Evolutionary conservation across 495 filamentous ascomycete species (phyloP).

Genomic region (Penicillium parvum): DNA sequence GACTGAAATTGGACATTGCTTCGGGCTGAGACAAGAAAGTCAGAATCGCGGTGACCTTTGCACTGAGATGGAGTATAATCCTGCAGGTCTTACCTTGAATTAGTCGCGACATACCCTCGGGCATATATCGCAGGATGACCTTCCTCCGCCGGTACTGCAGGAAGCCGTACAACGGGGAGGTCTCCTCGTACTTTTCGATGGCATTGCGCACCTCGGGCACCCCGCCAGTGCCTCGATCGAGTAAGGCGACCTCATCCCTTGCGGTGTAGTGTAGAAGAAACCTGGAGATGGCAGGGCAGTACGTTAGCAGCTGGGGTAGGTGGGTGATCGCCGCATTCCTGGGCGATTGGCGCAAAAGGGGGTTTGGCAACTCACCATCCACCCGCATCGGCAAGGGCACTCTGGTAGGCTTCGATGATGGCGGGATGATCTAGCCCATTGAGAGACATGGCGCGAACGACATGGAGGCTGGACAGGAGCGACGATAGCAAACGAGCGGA

Average conservation of each 20-base stretch:
- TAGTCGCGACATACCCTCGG: slow-evolving; percentile 82
- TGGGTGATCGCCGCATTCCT: background rate
- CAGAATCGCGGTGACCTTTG: background rate
- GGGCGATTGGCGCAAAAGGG: slow-evolving; percentile 6
- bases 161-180: slow-evolving; percentile 87
- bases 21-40: slow-evolving; percentile 57
- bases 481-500: background rate
- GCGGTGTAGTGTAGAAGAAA: slow-evolving; percentile 89
- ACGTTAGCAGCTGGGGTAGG: slow-evolving; percentile 2
- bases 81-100: slow-evolving; percentile 68
- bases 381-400: slow-evolving; percentile 74
- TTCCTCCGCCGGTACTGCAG: slow-evolving; percentile 85
- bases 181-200: slow-evolving; percentile 73
- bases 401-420: slow-evolving; percentile 80
- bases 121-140: slow-evolving; percentile 87
- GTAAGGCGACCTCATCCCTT: slow-evolving; percentile 81
- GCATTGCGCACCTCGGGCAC: slow-evolving; percentile 76
- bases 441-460: slow-evolving; percentile 73
- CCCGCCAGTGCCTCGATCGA: slow-evolving; percentile 74
- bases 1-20: slow-evolving; percentile 91
- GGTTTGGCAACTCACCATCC: slow-evolving; percentile 72
- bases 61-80: background rate
- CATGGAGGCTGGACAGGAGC: slow-evolving; percentile 29
- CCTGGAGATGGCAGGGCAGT: slow-evolving; percentile 50
- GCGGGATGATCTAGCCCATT: slow-evolving; percentile 87